These are phyloP conservation scores for Camelina sativa DNA, from an alignment of 345 rosid species.

Conservation along the genomic window DNA sequence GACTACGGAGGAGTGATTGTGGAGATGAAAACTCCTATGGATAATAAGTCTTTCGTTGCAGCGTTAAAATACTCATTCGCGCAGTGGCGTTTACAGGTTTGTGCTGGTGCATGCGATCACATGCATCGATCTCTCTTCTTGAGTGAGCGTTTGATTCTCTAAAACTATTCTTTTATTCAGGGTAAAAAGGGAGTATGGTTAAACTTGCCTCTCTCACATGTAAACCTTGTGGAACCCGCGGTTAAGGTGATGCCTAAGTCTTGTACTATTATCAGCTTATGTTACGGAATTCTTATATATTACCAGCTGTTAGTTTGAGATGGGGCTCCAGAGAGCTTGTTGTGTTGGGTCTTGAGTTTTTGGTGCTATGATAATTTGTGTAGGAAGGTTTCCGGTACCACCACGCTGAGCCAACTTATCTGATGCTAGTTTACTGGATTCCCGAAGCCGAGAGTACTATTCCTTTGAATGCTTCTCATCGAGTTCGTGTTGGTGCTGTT, in stretches of 20 bases:
- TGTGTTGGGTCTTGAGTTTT: conserved; percentile 1
- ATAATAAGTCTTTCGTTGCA: conserved; percentile 48
- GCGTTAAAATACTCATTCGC: conserved; percentile 52
- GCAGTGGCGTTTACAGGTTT: conserved; percentile 63
- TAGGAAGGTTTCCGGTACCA: conserved; percentile 82
- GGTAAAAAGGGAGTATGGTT: conserved; percentile 84
- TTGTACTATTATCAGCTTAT: background rate
- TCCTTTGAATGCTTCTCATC: conserved; percentile 81
- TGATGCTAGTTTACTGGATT: conserved; percentile 88
- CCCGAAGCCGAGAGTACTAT: conserved; percentile 63
- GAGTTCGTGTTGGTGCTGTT: conserved; percentile 74
- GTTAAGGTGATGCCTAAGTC: conserved; percentile 59
- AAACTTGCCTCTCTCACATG: conserved; percentile 65
- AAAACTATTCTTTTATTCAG: conserved; percentile 40
- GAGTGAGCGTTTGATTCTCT: background rate
- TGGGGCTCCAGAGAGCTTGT: no score
- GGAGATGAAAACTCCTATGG: conserved; percentile 59
- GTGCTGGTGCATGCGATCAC: background rate
- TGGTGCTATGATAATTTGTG: background rate
- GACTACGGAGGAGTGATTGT: conserved; percentile 63
- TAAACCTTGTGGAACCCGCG: conserved; percentile 67
- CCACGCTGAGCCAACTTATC: conserved; percentile 82
- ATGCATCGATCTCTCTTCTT: background rate
- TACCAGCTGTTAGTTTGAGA: no score
- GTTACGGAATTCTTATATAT: no score